These are phyloP conservation scores for Aspergillus steynii DNA, from an alignment of 495 filamentous ascomycete genomes.

Conservation along the genomic window DNA sequence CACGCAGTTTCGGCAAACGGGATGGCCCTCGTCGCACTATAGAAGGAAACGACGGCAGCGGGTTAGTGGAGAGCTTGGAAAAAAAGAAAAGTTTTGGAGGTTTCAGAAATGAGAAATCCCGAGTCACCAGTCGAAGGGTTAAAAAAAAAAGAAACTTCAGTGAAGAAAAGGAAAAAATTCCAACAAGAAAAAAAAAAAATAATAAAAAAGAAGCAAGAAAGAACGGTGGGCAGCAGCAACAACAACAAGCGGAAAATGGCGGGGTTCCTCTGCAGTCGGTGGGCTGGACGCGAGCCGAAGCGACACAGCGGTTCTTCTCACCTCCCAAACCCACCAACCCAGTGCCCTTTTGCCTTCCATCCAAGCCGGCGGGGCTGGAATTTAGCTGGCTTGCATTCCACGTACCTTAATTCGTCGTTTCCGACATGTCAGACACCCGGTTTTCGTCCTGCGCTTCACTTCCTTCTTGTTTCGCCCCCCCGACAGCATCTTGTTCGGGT, in stretches of 20 bases:
- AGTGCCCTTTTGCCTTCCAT: not conserved
- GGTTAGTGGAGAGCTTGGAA: not conserved
- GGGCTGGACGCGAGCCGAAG: conserved; percentile 42
- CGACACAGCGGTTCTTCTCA: conserved; percentile 17
- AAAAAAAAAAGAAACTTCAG: conserved; percentile 8
- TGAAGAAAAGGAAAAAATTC: conserved; percentile 20
- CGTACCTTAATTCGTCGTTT: conserved; percentile 98
- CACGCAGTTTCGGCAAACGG: conserved; percentile 92
- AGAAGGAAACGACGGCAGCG: not conserved
- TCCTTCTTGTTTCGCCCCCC: conserved; percentile 94
- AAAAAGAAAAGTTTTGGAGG: not conserved
- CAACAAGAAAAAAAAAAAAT: conserved; percentile 26
- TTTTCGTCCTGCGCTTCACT: conserved; percentile 97
- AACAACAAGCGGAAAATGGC: conserved; percentile 35
- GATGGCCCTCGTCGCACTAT: conserved; percentile 96
- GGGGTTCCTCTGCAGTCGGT: conserved; percentile 36
- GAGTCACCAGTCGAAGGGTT: conserved; percentile 3
- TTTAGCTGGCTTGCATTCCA: conserved; percentile 19
- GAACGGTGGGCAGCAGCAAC: conserved; percentile 11
- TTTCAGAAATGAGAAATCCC: conserved; percentile 13
- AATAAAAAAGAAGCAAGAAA: conserved; percentile 13
- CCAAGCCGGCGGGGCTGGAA: not conserved
- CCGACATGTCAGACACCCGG: conserved; percentile 93
- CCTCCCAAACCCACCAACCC: conserved; percentile 14
- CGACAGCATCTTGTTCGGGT: conserved; percentile 65